Conservation (phyloP, 2,329 filamentous ascomycete genomes). For the Plectosphaerella sp. region DNA sequence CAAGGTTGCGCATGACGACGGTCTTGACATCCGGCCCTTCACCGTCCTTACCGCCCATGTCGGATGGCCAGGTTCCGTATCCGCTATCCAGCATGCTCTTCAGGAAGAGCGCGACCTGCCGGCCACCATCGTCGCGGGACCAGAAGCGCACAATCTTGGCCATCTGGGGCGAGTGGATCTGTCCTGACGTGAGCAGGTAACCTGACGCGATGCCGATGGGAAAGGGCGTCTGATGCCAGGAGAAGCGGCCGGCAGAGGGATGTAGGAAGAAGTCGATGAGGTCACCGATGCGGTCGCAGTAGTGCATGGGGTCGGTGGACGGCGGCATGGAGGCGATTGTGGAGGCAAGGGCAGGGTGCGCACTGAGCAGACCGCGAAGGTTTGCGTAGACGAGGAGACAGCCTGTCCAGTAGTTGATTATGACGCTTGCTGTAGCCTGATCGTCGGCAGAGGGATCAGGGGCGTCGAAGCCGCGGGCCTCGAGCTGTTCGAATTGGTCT, state of each 20-base stretch:
- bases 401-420: conserved; percentile 7
- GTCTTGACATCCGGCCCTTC: no score
- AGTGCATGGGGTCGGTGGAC: conserved; percentile 5
- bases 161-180: conserved; percentile 3
- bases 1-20: no score
- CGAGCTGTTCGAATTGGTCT: conserved; percentile 2
- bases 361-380: not conserved
- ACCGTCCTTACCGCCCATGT: no score
- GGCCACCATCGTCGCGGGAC: conserved; percentile 4
- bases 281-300: conserved; percentile 11
- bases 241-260: conserved; percentile 8
- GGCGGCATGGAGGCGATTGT: conserved; percentile 4
- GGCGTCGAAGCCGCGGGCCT: not conserved
- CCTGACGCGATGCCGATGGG: conserved; percentile 10
- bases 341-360: not conserved
- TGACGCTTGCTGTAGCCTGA: conserved; percentile 6
- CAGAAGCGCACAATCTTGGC: conserved; percentile 9
- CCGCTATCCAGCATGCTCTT: not conserved
- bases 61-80: not conserved
- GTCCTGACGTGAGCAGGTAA: conserved; percentile 9
- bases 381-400: conserved; percentile 10
- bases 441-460: conserved; percentile 9
- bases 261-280: conserved; percentile 10
- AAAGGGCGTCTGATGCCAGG: conserved; percentile 8
- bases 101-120: not conserved